Evolutionary conservation across 2,329 filamentous ascomycete genomes (phyloP), one percentile per base, ranked within the genome.

Genomic region (Paecilomyces variotii): DNA sequence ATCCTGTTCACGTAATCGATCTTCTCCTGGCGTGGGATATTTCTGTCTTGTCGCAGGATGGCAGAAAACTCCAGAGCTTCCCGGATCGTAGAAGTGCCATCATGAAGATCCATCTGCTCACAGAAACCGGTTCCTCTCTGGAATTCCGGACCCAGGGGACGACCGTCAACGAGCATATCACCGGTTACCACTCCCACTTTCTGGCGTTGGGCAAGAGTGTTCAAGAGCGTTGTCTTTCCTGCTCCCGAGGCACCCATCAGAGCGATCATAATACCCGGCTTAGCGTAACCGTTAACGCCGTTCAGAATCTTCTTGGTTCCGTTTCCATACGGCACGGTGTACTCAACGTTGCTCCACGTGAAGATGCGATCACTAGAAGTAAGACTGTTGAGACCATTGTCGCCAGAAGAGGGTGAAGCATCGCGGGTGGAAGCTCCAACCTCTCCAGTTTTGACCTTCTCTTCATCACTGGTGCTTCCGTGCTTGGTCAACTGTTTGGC

Each of bases 191-290:
- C 79, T 58, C 87, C 86, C 57, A 78, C 80, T 14, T 78, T 85
- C 69, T 91, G 87, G 2, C 90, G 83, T 67, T 92, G 88, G 0
- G 89, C 86, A 1, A 89, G 74, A 0, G 88, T 90, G 71, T 94
- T 91, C 19, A 95, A 79, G 0, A 95, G 77, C 0, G 90, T 94
- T 0, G 89, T 92, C 75, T 95, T 95, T 11, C 90, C 91, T 7
- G 91, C 90, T 51, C 89, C 89, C 3, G 85, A 90, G 1, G 88
- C 88, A 57, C 91, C 91, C 80, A 94, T 90, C 0, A 95, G 77
- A 0, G 90, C 90, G 51, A 90, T 85, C 82, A 95, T 86, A 19
- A 88, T 75, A 19, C 90, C 90, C 0, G 90, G 90, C 67, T 91
- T 91, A 1, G 86, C 89, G 64, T 89, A 93, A 1, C 90, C 90